These are phyloP conservation scores for Suhomyces emberorum DNA, from an alignment of 805 yeast genomes.

Conservation along the genomic window DNA sequence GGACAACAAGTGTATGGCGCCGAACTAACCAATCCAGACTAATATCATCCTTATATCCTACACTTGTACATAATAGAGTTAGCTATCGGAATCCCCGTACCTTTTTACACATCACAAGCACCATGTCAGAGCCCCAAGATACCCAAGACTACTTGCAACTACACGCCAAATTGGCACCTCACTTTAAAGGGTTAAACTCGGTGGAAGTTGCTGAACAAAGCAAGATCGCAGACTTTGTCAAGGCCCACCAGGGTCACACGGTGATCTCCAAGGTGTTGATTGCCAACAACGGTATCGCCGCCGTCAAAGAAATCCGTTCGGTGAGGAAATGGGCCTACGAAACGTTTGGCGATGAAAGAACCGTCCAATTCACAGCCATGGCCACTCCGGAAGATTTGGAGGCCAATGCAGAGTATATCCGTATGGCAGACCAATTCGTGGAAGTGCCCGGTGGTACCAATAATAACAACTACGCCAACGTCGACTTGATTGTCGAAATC, in stretches of 20 bases:
- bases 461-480: constrained; percentile 97
- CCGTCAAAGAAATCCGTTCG: constrained; percentile 96
- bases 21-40: constrained; percentile 1
- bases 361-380: constrained; percentile 94
- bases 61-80: neutral
- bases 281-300: constrained; percentile 99
- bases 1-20: constrained; percentile 2
- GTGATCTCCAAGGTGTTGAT: constrained; percentile 84
- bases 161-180: constrained; percentile 51
- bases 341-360: constrained; percentile 94
- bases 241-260: constrained; percentile 87
- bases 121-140: constrained; percentile 7
- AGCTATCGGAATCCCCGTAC: neutral
- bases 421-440: constrained; percentile 98
- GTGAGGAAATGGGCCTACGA: constrained; percentile 99
- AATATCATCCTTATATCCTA: neutral
- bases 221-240: constrained; percentile 78
- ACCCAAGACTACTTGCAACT: constrained; percentile 21
- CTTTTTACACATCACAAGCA: neutral
- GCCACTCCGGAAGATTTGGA: constrained; percentile 99
- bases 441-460: constrained; percentile 99
- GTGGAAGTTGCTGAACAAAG: constrained; percentile 76
- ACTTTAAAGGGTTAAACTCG: constrained; percentile 82
- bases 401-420: constrained; percentile 95
- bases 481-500: constrained; percentile 91